These are phyloP conservation scores for Phytophthora boehmeriae DNA, from an alignment of 352 stramenopile species.

Conservation along the genomic window DNA sequence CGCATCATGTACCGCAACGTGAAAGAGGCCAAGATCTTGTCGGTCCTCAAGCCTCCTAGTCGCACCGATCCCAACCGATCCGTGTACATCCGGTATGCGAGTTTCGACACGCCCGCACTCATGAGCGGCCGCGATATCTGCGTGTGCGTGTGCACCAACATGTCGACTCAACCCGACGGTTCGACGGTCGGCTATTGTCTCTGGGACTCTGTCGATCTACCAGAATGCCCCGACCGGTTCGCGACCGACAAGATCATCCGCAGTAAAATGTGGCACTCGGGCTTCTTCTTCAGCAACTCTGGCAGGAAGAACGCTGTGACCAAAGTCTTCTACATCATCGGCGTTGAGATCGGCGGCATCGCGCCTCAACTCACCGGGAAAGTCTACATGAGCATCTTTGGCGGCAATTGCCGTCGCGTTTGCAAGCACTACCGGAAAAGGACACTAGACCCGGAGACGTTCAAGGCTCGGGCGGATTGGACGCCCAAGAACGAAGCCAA, in stretches of 20 bases:
- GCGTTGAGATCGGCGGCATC: constrained; percentile 30
- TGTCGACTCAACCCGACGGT: constrained; percentile 22
- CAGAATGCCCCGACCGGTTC: constrained; percentile 36
- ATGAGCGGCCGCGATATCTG: constrained; percentile 47
- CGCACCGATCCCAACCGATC: constrained; percentile 32
- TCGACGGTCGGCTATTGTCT: constrained; percentile 65
- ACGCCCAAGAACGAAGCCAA: constrained; percentile 25
- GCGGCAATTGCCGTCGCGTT: constrained; percentile 43
- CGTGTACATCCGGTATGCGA: constrained; percentile 42
- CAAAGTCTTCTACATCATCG: constrained; percentile 60
- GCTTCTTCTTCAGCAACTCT: constrained; percentile 51
- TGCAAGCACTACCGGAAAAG: constrained; percentile 49
- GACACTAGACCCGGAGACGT: constrained; percentile 39
- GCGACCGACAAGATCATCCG: constrained; percentile 38
- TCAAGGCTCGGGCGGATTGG: constrained; percentile 37
- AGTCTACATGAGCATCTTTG: constrained; percentile 51
- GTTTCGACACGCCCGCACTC: constrained; percentile 43
- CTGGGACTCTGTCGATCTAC: constrained; percentile 56
- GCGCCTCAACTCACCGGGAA: constrained; percentile 30
- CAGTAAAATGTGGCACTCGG: constrained; percentile 47
- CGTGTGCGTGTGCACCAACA: constrained; percentile 37
- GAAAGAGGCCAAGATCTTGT: constrained; percentile 52
- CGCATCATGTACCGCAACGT: constrained; percentile 58
- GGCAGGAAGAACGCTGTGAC: constrained; percentile 36
- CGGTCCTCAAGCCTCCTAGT: constrained; percentile 35